Conservation (phyloP, 805 yeast species). For the Saccharomyces cerevisiae region DNA sequence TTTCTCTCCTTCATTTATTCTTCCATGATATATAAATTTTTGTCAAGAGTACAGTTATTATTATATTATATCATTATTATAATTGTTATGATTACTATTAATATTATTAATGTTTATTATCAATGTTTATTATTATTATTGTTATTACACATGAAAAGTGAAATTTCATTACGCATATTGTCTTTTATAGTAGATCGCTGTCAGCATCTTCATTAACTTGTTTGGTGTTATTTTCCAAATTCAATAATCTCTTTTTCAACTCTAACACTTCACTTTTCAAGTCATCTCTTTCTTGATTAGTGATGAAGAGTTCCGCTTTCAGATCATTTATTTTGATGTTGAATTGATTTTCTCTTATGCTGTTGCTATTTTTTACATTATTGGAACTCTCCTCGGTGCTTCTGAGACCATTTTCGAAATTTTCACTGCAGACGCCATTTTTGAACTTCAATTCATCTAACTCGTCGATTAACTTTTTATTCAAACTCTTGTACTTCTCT, state of each 20-base stretch:
- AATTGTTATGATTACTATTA: background rate
- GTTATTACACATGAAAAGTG: background rate
- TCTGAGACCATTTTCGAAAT: background rate
- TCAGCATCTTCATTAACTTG: background rate
- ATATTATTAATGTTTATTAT: background rate
- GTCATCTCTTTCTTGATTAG: slow-evolving; percentile 77
- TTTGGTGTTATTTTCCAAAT: slow-evolving; percentile 4
- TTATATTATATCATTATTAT: slow-evolving; percentile 1
- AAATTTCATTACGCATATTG: background rate
- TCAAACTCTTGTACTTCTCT: slow-evolving; percentile 46
- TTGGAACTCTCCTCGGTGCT: slow-evolving; percentile 14
- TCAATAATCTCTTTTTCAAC: slow-evolving; percentile 49
- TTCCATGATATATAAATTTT: background rate
- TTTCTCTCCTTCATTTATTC: background rate
- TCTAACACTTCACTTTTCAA: slow-evolving; percentile 52
- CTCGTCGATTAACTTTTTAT: slow-evolving; percentile 52
- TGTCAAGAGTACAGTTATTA: slow-evolving; percentile 8
- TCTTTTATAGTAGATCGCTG: background rate
- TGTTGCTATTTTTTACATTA: slow-evolving; percentile 8
- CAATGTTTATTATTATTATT: background rate
- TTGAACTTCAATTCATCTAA: slow-evolving; percentile 58
- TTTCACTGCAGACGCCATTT: slow-evolving; percentile 31
- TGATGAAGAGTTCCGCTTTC: slow-evolving; percentile 74
- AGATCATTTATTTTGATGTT: slow-evolving; percentile 72
- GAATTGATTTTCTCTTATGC: slow-evolving; percentile 39